Evolutionary conservation across 208 protist genomes (phyloP), one percentile per base, ranked within the genome.

Genomic region (Naegleria gruberi): DNA sequence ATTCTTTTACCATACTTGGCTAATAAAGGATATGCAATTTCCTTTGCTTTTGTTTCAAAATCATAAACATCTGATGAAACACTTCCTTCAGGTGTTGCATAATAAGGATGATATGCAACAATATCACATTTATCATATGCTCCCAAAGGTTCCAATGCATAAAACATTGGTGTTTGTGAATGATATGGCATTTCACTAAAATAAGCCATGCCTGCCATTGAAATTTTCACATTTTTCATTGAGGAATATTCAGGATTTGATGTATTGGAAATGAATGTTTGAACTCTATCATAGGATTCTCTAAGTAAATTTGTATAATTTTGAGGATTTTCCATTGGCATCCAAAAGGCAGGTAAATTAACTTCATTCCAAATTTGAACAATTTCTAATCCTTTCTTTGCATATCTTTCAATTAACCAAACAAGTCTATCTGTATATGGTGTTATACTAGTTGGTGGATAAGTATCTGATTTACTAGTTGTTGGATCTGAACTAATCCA

Each of bases 311-410:
- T 7, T 19, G 73, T 42, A 41, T 82, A 82, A 1, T 12, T 30
- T 82, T n/a, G n/a, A 4, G 73, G 73, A 41, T 82, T 30, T 82
- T 82, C 73, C 34, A 42, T 82, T 2, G 73, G 73, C 0, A 8
- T 34, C 73, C 73, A 82, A 41, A 82, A 82, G 4, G n/a, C 4
- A 41, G 73, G 73, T 19, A 82, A 12, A 12, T 82, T 82, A 10
- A 82, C 73, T 41, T 82, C 73, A 82, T 82, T 82, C 73, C 73
- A 82, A 41, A 82, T 82, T 82, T 82, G 73, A 82, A 82, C 37
- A 0, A 41, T 42, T 42, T 82, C 73, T 2, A 82, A 12, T 40
- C 23, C 23, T 82, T 82, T 82, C 73, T 6, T 41, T 19, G n/a
- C 1, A 41, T 42, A 82, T n/a, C 10, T 10, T 1, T 82, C 73